A percentile compares a stretch with the other conserved stretches of the same genome.
These are phyloP conservation scores for Rickenella mellea DNA, from an alignment of 768 basidiomycete genomes.

Conservation along the genomic window DNA sequence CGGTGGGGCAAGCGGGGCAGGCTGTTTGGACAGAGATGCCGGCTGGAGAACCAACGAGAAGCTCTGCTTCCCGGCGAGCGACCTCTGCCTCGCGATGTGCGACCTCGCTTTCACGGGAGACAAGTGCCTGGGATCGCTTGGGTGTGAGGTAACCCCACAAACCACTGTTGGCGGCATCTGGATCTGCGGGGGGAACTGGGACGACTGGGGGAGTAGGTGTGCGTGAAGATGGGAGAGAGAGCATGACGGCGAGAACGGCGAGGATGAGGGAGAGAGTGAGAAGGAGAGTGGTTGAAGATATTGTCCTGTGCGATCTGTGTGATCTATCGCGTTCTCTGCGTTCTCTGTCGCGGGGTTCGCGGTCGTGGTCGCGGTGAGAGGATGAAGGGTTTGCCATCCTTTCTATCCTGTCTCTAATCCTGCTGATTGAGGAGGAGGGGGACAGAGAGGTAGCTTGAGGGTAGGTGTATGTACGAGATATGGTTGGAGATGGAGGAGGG, in stretches of 20 bases:
- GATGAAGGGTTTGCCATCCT: conserved; percentile 87
- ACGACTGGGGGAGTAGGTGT: conserved; percentile 19
- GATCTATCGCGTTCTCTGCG: conserved; percentile 43
- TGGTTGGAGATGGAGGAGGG: neutral
- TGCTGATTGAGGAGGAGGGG: conserved; percentile 53
- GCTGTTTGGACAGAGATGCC: no score
- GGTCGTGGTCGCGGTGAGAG: conserved; percentile 59
- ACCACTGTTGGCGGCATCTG: conserved; percentile 27
- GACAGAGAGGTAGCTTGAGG: conserved; percentile 65
- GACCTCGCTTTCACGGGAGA: conserved; percentile 70
- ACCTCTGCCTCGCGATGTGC: conserved; percentile 83
- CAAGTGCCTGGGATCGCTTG: conserved; percentile 72
- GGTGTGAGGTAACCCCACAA: conserved; percentile 71
- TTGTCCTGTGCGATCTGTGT: conserved; percentile 73
- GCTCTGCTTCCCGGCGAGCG: conserved; percentile 79
- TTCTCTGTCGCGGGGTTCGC: conserved; percentile 23
- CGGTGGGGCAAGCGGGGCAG: conserved; percentile 50
- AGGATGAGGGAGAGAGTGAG: conserved; percentile 79
- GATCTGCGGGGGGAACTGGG: conserved; percentile 25
- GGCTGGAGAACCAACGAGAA: conserved; percentile 75
- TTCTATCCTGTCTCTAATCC: no score
- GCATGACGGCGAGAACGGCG: conserved; percentile 85
- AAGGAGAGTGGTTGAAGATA: conserved; percentile 82
- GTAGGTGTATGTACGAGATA: conserved; percentile 50
- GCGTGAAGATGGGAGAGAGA: conserved; percentile 63